Conservation (phyloP, 2,329 filamentous ascomycete genomes). For the Aspergillus pseudoviridinutans region DNA sequence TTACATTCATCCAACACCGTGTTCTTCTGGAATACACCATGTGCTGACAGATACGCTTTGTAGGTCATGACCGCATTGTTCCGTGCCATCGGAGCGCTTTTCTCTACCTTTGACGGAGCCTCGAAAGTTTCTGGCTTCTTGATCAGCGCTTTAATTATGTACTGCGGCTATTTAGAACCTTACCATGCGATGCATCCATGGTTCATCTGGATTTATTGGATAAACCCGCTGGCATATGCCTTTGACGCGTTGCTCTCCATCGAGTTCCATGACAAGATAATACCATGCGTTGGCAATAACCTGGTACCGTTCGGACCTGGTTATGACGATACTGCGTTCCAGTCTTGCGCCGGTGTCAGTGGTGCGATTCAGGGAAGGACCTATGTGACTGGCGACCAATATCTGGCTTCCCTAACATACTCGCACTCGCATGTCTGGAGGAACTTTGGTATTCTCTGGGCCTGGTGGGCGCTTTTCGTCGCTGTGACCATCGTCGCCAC, state of each 20-base stretch:
- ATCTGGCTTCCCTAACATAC: conserved; percentile 55
- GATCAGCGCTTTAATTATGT: conserved; percentile 36
- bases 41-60: background rate
- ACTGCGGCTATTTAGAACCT: conserved; percentile 43
- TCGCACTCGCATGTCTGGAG: conserved; percentile 52
- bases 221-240: conserved; percentile 36
- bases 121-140: conserved; percentile 49
- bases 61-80: conserved; percentile 58
- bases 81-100: conserved; percentile 53
- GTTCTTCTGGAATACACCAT: background rate
- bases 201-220: conserved; percentile 48
- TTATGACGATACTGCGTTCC: conserved; percentile 21
- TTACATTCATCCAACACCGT: background rate
- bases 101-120: conserved; percentile 55
- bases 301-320: conserved; percentile 33
- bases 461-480: conserved; percentile 59
- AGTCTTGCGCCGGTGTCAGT: conserved; percentile 49
- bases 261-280: conserved; percentile 33
- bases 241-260: conserved; percentile 37
- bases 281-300: conserved; percentile 35
- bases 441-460: conserved; percentile 61
- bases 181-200: conserved; percentile 51
- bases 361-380: conserved; percentile 51
- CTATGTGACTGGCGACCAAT: conserved; percentile 55
- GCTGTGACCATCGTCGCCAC: conserved; percentile 57